Evolutionary conservation across 768 basidiomycete species (phyloP).

Genomic region (Pleurotus djamor): DNA sequence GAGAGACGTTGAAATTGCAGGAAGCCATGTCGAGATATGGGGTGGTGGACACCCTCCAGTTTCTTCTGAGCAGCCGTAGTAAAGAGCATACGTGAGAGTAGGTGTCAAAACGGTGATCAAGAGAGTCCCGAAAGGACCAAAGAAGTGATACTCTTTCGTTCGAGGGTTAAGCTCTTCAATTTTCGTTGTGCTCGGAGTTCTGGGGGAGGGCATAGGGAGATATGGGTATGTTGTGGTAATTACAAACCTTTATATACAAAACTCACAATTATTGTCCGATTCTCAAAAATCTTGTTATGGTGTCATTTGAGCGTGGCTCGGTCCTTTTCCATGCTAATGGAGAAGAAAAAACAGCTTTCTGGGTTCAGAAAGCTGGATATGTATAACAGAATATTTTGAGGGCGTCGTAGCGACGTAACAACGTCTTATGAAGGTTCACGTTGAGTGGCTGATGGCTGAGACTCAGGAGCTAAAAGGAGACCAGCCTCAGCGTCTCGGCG

Average conservation of each 20-base stretch:
- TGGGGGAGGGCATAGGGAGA: too few species aligned
- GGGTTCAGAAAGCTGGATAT: background rate
- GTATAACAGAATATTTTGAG: too few species aligned
- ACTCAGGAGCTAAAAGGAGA: background rate
- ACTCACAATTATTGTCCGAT: background rate
- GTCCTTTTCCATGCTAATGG: background rate
- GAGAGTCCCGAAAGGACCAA: constrained; percentile 76
- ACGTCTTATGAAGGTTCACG: too few species aligned
- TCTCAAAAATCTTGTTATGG: background rate
- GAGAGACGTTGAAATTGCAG: constrained; percentile 41
- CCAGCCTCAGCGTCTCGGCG: background rate
- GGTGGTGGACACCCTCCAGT: constrained; percentile 70
- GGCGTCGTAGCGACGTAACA: too few species aligned
- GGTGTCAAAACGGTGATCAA: constrained; percentile 71
- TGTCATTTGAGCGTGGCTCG: background rate
- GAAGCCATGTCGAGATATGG: constrained; percentile 21
- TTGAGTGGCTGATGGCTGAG: background rate
- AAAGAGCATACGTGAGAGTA: constrained; percentile 66
- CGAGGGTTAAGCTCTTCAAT: constrained; percentile 53
- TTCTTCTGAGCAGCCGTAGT: constrained; percentile 71
- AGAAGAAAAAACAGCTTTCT: background rate
- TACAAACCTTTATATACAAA: too few species aligned
- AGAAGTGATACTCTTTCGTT: constrained; percentile 74
- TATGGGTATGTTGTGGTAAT: too few species aligned
- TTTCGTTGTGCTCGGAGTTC: too few species aligned